These are phyloP conservation scores for Colletotrichum eremochloae DNA, from an alignment of 2,329 filamentous ascomycete genomes.

Conservation along the genomic window DNA sequence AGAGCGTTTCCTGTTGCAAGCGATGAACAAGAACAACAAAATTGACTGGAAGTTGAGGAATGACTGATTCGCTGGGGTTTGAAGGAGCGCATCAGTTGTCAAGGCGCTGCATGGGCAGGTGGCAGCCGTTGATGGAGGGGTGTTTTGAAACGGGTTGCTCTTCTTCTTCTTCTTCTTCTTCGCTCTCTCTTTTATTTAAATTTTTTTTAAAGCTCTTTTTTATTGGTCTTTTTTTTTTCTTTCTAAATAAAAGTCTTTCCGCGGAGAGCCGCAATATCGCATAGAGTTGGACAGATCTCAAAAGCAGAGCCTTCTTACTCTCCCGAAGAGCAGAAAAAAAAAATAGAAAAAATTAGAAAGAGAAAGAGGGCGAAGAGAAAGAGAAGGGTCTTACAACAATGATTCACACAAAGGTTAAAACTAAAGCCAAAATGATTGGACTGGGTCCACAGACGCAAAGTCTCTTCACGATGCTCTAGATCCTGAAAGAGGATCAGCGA, in stretches of 20 bases:
- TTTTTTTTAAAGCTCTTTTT: too few relatives aligned
- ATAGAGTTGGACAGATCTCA: conserved; percentile 2
- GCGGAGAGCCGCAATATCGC: conserved; percentile 1
- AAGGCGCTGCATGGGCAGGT: conserved; percentile 9
- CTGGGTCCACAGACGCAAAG: conserved; percentile 5
- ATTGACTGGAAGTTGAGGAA: neutral
- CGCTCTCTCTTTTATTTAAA: too few relatives aligned
- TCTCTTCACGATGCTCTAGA: conserved; percentile 10
- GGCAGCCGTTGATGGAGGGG: conserved; percentile 4
- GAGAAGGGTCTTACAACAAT: neutral
- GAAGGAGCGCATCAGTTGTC: conserved; percentile 5
- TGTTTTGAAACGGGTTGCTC: conserved; percentile 21
- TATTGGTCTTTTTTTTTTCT: too few relatives aligned
- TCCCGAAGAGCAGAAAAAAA: neutral
- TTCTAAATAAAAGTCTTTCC: too few relatives aligned
- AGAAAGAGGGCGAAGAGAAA: too few relatives aligned
- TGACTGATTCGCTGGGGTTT: neutral
- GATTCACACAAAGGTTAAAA: neutral
- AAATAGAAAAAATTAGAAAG: neutral
- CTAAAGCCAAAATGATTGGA: conserved; percentile 1
- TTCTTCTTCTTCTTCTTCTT: neutral
- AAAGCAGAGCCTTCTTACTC: neutral
- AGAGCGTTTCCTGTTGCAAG: neutral
- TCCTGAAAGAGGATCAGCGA: conserved; percentile 21
- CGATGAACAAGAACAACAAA: conserved; percentile 2